phyloP scores from a whole-genome alignment of 495 filamentous ascomycete genomes.

The Tuber umbilicatum region DNA sequence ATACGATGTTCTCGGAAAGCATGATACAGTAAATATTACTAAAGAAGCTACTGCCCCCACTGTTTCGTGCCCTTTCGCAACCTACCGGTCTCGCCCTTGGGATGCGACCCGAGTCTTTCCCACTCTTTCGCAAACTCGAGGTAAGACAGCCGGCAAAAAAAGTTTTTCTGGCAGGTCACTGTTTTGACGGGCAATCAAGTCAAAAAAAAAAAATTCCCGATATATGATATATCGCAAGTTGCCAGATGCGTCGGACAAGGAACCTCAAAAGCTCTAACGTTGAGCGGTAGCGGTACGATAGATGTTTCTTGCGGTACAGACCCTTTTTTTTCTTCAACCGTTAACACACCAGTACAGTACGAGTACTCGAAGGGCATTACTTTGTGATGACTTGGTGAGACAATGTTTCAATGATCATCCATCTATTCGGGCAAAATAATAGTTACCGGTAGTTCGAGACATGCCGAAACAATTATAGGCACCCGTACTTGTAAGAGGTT shows the following conservation, averaged over 20 bases:
- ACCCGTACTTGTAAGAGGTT: too few species aligned
- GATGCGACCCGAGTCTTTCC: not conserved
- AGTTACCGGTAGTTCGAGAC: not conserved
- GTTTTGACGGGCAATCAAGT: not conserved
- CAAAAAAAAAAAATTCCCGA: not conserved
- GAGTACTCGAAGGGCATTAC: not conserved
- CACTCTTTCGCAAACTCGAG: not conserved
- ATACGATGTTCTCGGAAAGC: not conserved
- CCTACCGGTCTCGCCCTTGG: not conserved
- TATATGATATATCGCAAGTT: not conserved
- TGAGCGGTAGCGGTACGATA: not conserved
- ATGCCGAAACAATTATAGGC: not conserved
- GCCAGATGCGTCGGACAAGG: not conserved
- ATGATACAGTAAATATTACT: not conserved
- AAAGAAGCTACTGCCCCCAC: not conserved
- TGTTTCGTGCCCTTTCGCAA: not conserved
- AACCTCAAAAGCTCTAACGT: not conserved
- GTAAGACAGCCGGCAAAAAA: not conserved
- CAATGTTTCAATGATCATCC: conserved; percentile 1
- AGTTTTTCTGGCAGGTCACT: not conserved
- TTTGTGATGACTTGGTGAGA: not conserved
- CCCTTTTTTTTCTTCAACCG: not conserved
- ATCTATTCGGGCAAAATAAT: not conserved
- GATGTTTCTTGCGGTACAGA: not conserved
- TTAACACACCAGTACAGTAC: not conserved